A percentile compares a stretch with the other conserved stretches of the same genome.
These are phyloP conservation scores for Bipolaris gigantea DNA, from an alignment of 2,329 filamentous ascomycete species.

Conservation along the genomic window DNA sequence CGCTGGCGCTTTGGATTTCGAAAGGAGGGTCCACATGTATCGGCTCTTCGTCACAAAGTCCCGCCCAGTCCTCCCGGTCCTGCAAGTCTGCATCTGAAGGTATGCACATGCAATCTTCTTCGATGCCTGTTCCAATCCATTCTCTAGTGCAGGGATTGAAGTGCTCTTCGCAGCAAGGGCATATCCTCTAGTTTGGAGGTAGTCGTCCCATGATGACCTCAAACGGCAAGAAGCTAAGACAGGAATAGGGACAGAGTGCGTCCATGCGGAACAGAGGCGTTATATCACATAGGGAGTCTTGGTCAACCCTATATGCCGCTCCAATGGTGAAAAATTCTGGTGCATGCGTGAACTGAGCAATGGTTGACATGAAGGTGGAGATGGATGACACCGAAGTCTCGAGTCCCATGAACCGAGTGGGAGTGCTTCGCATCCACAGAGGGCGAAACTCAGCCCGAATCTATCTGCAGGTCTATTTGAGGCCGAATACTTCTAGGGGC, in stretches of 20 bases:
- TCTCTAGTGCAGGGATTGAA: no score
- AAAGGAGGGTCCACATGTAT: not conserved
- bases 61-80: not conserved
- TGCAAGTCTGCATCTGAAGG: not conserved
- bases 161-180: not conserved
- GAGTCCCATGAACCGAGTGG: not conserved
- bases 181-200: not conserved
- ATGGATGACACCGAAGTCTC: not conserved
- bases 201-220: not conserved
- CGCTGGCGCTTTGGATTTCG: not conserved
- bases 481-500: not conserved
- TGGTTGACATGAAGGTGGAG: not conserved
- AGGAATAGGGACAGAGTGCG: not conserved
- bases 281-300: not conserved
- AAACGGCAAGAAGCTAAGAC: not conserved
- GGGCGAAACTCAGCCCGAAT: conserved; percentile 7
- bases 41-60: not conserved
- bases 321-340: not conserved
- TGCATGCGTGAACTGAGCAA: not conserved
- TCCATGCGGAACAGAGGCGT: not conserved
- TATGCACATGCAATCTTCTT: no score
- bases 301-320: not conserved
- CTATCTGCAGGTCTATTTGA: not conserved
- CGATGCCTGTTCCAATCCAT: no score
- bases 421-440: not conserved